phyloP scores from a whole-genome alignment of 2,329 filamentous ascomycete species.

The Colletotrichum musicola region DNA sequence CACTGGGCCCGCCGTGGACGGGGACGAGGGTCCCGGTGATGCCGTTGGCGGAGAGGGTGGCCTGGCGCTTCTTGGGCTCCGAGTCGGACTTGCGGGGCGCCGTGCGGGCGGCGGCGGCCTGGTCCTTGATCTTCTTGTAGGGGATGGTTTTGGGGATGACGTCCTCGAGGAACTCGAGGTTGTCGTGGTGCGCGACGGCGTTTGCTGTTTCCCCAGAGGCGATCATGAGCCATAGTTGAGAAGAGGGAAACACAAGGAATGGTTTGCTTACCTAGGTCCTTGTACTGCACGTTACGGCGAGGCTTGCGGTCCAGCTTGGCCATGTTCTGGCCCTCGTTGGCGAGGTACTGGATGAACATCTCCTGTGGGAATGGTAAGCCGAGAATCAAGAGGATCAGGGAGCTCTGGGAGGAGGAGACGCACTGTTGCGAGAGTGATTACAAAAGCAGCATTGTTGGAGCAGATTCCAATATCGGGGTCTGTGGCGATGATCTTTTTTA shows the following conservation, averaged over 20 bases:
- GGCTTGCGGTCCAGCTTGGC: constrained; percentile 93
- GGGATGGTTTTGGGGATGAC: constrained; percentile 88
- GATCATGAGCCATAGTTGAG: constrained; percentile 33
- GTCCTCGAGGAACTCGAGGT: constrained; percentile 94
- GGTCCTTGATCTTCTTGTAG: constrained; percentile 82
- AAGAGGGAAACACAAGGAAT: not conserved
- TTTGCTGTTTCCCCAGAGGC: constrained; percentile 67
- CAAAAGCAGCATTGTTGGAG: constrained; percentile 94
- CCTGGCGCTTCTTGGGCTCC: constrained; percentile 46
- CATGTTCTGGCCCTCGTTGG: constrained; percentile 86
- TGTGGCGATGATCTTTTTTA: constrained; percentile 93
- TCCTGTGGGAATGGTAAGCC: constrained; percentile 68
- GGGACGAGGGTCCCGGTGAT: constrained; percentile 36
- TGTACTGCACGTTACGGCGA: constrained; percentile 93
- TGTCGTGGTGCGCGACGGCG: constrained; percentile 89
- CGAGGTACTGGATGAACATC: constrained; percentile 94
- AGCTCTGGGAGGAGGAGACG: constrained; percentile 41
- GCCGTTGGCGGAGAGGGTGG: constrained; percentile 15
- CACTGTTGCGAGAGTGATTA: constrained; percentile 91
- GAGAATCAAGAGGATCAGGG: not conserved
- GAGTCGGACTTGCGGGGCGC: constrained; percentile 59
- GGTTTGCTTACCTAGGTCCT: constrained; percentile 78
- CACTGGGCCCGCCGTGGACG: not conserved
- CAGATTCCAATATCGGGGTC: constrained; percentile 89
- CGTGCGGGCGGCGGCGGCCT: constrained; percentile 64